A percentile compares a stretch with the other conserved stretches of the same genome.
Evolutionary conservation across 495 filamentous ascomycete species (phyloP).

Genomic region (Penicillium canariense): DNA sequence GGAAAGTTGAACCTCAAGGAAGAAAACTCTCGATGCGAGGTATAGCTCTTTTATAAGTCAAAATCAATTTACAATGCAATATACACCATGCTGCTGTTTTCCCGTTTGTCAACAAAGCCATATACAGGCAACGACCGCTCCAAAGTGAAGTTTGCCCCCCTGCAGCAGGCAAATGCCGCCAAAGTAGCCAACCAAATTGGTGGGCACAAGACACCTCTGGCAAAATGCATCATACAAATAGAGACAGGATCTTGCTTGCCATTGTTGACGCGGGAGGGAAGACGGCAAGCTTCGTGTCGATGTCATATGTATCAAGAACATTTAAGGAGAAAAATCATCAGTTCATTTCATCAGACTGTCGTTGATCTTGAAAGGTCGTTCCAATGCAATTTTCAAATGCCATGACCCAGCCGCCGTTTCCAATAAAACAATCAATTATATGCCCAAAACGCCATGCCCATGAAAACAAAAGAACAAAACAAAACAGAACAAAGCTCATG

Average conservation of each 20-base stretch:
- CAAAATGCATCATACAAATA: too few species aligned
- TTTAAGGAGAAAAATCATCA: slow-evolving; percentile 16
- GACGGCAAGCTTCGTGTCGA: background rate
- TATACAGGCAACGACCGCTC: background rate
- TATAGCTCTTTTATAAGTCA: background rate
- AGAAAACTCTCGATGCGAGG: background rate
- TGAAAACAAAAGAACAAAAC: background rate
- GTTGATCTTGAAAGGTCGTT: slow-evolving; percentile 16
- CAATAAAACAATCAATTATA: slow-evolving; percentile 6
- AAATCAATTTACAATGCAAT: background rate
- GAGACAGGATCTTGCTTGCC: too few species aligned
- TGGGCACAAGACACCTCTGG: background rate
- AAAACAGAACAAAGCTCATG: background rate
- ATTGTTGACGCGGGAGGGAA: background rate
- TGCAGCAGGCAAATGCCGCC: too few species aligned
- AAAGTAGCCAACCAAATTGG: background rate
- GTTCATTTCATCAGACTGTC: slow-evolving; percentile 24
- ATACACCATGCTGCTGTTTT: background rate
- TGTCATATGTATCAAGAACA: background rate
- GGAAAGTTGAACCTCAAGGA: background rate
- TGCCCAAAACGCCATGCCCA: slow-evolving; percentile 21
- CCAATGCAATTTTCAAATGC: slow-evolving; percentile 16
- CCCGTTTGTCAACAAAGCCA: background rate
- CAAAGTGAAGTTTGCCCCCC: too few species aligned
- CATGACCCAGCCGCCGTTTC: slow-evolving; percentile 5